phyloP scores from a whole-genome alignment of 768 basidiomycete genomes.

The Amanita muscaria region DNA sequence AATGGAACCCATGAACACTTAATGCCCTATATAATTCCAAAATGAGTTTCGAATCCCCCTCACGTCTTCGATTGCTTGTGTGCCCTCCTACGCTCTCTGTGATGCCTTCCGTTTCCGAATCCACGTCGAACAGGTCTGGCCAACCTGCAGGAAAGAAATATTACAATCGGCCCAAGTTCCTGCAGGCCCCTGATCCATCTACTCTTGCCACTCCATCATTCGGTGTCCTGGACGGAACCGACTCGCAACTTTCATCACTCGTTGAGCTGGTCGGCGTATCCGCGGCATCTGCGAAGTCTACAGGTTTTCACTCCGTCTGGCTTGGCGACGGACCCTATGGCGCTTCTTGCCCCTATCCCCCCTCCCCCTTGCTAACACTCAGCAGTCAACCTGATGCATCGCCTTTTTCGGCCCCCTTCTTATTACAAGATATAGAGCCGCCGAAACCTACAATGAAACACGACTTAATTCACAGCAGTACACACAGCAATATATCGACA shows the following conservation, averaged over 20 bases:
- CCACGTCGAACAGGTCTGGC: not conserved
- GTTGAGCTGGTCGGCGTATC: not conserved
- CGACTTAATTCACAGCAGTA: not conserved
- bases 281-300: not conserved
- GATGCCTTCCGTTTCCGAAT: constrained; percentile 5
- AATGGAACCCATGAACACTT: constrained; percentile 2
- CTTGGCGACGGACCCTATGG: not conserved
- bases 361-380: constrained; percentile 6
- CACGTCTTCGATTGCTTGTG: not conserved
- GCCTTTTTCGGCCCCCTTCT: too few relatives aligned
- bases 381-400: constrained; percentile 7
- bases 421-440: too few relatives aligned
- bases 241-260: not conserved
- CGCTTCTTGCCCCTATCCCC: not conserved
- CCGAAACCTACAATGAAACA: too few relatives aligned
- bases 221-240: not conserved
- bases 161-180: constrained; percentile 8
- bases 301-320: not conserved
- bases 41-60: not conserved
- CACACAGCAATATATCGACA: not conserved
- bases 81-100: not conserved
- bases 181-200: constrained; percentile 10
- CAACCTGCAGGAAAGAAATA: constrained; percentile 6
- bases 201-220: constrained; percentile 25
- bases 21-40: constrained; percentile 5